phyloP scores from a whole-genome alignment of 169 alveolate genomes.

The Ichthyophthirius multifiliis region DNA sequence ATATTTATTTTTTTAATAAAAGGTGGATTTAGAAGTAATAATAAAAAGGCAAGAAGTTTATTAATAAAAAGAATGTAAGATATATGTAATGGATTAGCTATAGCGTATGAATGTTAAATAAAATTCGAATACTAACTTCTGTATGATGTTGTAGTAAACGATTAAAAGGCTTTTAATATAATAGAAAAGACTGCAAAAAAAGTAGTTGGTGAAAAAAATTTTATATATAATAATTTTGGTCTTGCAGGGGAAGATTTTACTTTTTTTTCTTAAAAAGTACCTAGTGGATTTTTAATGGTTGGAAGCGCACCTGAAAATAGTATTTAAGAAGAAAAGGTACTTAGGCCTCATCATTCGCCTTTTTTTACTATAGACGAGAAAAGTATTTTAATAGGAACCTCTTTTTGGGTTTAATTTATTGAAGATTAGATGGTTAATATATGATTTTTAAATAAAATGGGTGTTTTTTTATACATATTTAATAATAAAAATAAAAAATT shows the following conservation, averaged over 20 bases:
- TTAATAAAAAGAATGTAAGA: background rate
- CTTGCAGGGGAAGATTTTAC: slow-evolving; percentile 22
- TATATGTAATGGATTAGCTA: background rate
- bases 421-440: slow-evolving; percentile 5
- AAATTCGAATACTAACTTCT: background rate
- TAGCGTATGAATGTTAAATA: background rate
- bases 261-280: background rate
- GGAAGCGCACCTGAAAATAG: background rate
- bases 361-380: slow-evolving; percentile 4
- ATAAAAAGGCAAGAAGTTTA: background rate
- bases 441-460: too few relatives aligned
- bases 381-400: background rate
- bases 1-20: background rate
- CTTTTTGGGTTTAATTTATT: background rate
- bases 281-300: background rate
- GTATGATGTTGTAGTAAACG: background rate
- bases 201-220: background rate
- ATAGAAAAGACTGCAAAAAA: background rate
- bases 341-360: slow-evolving; percentile 6
- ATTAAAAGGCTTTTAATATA: background rate
- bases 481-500: too few relatives aligned
- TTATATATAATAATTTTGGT: background rate
- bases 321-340: background rate
- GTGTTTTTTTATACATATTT: too few relatives aligned
- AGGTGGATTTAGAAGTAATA: background rate